Conservation (phyloP, 1,139 yeast genomes). For the Debaryomycetaceae sp. region DNA sequence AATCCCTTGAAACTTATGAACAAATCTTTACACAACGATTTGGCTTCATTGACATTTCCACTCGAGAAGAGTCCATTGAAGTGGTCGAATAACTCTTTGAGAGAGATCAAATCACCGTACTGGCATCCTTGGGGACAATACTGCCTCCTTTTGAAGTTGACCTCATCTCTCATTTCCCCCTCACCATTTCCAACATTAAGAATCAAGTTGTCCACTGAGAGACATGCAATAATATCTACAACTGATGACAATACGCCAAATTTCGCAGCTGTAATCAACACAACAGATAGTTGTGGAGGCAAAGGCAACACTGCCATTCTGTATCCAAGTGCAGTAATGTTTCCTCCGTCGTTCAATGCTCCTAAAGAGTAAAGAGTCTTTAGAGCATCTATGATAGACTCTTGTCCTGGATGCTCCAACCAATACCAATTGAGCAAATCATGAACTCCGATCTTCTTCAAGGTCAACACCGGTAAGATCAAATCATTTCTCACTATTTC, state of each 20-base stretch:
- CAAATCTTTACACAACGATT: conserved; percentile 80
- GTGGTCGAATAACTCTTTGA: conserved; percentile 72
- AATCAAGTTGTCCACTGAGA: conserved; percentile 86
- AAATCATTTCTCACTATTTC: conserved; percentile 88
- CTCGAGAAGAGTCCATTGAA: conserved; percentile 47
- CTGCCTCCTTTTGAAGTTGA: conserved; percentile 57
- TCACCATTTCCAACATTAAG: conserved; percentile 60
- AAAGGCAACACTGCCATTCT: conserved; percentile 88
- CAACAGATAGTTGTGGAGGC: conserved; percentile 90
- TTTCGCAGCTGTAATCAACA: conserved; percentile 66
- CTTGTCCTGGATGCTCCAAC: conserved; percentile 87
- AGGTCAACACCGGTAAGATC: conserved; percentile 75
- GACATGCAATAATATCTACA: conserved; percentile 85
- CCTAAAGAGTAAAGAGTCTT: conserved; percentile 73
- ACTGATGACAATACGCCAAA: conserved; percentile 59
- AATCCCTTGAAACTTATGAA: conserved; percentile 78
- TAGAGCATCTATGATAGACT: conserved; percentile 71
- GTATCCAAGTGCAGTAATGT: conserved; percentile 70
- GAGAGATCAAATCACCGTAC: conserved; percentile 79
- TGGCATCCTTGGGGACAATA: conserved; percentile 66
- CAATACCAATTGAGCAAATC: conserved; percentile 86
- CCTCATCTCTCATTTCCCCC: conserved; percentile 78
- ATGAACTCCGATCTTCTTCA: conserved; percentile 79
- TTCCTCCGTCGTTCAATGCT: conserved; percentile 75
- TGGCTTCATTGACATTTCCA: conserved; percentile 44